Base-by-base conservation (phyloP, 139 green algal genomes). In the Chlamydomonas sp. region DNA sequence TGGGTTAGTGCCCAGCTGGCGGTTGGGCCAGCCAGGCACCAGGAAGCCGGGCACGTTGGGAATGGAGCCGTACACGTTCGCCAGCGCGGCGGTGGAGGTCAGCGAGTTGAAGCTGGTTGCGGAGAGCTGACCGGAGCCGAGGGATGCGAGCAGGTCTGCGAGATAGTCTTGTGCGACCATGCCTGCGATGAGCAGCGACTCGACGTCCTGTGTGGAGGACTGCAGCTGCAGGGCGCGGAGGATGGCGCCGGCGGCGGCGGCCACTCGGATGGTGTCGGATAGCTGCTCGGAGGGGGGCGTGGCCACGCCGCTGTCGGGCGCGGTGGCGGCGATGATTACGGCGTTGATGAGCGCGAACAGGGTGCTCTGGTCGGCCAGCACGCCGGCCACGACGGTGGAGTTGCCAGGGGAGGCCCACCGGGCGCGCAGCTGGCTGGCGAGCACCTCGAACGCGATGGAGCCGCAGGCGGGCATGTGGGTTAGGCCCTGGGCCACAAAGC, bases 161-260 rank as follows among this genome's bases (percentile, higher is more conserved):
- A 87, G n/a, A 14, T 74, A 73, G 62, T 80, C 71, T 49, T 87
- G 82, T n/a, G 61, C 58, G 59, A 80, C 61, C 61, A 87, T 57
- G 31, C 60, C 72, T 3, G 8, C 20, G 9, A 73, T 1, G 1
- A 87, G 71, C 8, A 87, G 69, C 18, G 31, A 1, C 1, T 80
- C 71, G 2, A 87, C 12, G 31, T n/a, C 4, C n/a, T 60, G 18
- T 3, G 71, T 61, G 2, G 1, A 0, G 31, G 9, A 4, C 72
- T 87, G 82, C 31, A 80, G 60, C 60, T 64, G 61, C 10, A 87
- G 72, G 4, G 61, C 71, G 0, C 82, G 82, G 1, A 20, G n/a
- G 7, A 87, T 49, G 17, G 60, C 82, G 9, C 1, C 82, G 12
- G 82, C 82, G 5, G 82, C 71, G 20, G 69, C 72, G 72, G 14